Conservation (phyloP, 2,329 filamentous ascomycete species). For the Monosporascus cannonballus region DNA sequence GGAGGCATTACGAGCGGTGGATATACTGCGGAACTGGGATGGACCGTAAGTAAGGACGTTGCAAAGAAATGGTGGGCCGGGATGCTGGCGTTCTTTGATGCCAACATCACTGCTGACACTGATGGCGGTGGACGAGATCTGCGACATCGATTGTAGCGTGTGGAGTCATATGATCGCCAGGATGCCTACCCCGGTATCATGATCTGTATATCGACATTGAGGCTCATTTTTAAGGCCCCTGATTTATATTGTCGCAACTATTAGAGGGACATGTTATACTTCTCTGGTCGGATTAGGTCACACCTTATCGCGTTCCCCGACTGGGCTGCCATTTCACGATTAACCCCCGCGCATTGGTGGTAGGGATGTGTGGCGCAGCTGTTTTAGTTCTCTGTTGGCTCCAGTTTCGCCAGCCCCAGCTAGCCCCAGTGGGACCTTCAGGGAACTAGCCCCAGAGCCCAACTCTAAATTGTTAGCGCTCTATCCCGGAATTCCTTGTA, state of each 20-base stretch:
- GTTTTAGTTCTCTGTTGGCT: background rate
- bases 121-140: background rate
- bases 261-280: background rate
- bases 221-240: background rate
- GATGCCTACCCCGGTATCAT: background rate
- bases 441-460: background rate
- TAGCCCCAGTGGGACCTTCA: background rate
- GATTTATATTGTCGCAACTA: background rate
- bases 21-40: no score
- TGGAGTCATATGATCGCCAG: background rate
- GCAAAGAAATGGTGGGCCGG: no score
- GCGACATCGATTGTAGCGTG: background rate
- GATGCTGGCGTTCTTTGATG: no score
- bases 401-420: background rate
- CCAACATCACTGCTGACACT: background rate
- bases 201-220: background rate
- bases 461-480: conserved; percentile 8
- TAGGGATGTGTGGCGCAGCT: conserved; percentile 13
- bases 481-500: conserved; percentile 2
- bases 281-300: background rate
- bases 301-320: background rate
- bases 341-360: conserved; percentile 5
- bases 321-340: background rate
- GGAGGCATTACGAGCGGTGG: no score
- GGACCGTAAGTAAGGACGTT: no score